Conservation (phyloP, 306 rosid species). For the Trifolium fragiferum region DNA sequence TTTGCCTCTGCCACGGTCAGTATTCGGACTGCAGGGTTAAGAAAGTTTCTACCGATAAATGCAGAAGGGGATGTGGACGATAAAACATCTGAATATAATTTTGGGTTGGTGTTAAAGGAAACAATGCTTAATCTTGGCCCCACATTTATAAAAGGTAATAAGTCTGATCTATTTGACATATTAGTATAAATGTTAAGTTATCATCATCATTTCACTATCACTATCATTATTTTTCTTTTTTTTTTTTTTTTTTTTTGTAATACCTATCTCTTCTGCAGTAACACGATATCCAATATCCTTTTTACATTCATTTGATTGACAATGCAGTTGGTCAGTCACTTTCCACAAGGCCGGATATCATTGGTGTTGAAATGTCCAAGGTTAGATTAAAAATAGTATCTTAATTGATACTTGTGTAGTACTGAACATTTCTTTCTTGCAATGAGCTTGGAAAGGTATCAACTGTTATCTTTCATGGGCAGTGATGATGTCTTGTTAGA, state of each 20-base stretch:
- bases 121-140: constrained; percentile 92
- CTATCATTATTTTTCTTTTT: constrained; percentile 12
- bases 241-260: constrained; percentile 20
- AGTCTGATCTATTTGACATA: constrained; percentile 37
- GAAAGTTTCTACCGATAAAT: constrained; percentile 49
- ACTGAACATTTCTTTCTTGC: constrained; percentile 27
- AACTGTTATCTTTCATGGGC: constrained; percentile 8
- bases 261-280: constrained; percentile 49
- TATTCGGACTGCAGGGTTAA: constrained; percentile 66
- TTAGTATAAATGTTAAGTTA: constrained; percentile 23
- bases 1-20: constrained; percentile 77
- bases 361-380: constrained; percentile 92
- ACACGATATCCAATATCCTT: constrained; percentile 54
- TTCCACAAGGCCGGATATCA: constrained; percentile 96
- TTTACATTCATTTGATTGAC: constrained; percentile 68
- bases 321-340: constrained; percentile 98
- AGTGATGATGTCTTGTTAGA: constrained; percentile 8
- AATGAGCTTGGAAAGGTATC: constrained; percentile 30
- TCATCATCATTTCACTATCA: constrained; percentile 18
- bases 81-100: constrained; percentile 64
- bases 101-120: constrained; percentile 82
- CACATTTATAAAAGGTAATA: constrained; percentile 90
- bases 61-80: constrained; percentile 53
- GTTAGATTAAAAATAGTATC: constrained; percentile 52
- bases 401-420: constrained; percentile 19